phyloP scores from a whole-genome alignment of 1,284 basidiomycete species.

The Ceratobasidium sp. region DNA sequence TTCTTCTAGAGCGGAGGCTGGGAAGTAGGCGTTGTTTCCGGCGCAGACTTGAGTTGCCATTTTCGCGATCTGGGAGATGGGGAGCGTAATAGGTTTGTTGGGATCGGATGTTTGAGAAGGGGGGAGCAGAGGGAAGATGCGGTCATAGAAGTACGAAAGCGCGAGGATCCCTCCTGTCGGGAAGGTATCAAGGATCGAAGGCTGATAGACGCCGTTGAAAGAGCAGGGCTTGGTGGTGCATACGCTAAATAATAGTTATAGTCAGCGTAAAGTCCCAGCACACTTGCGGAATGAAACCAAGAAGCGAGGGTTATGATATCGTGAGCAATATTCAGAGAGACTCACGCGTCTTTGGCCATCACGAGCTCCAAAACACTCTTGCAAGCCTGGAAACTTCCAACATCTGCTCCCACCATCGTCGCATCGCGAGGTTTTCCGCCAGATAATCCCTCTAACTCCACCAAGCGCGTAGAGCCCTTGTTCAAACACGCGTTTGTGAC shows the following conservation, averaged over 20 bases:
- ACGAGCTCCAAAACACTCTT: conserved; percentile 87
- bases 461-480: conserved; percentile 68
- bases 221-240: conserved; percentile 94
- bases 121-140: conserved; percentile 81
- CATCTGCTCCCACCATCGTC: conserved; percentile 81
- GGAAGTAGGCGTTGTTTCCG: conserved; percentile 58
- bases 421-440: conserved; percentile 64
- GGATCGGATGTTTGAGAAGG: conserved; percentile 48
- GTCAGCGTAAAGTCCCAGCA: conserved; percentile 36
- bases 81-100: conserved; percentile 57
- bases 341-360: conserved; percentile 95
- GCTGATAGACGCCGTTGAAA: conserved; percentile 98
- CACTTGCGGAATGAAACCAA: neutral
- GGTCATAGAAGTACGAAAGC: conserved; percentile 98
- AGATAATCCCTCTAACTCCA: conserved; percentile 69
- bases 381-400: conserved; percentile 89
- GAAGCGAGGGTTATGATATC: conserved; percentile 12
- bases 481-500: conserved; percentile 87
- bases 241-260: conserved; percentile 61
- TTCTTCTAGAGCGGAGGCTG: conserved; percentile 60
- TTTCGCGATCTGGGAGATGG: conserved; percentile 69
- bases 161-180: conserved; percentile 80
- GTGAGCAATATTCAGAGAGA: conserved; percentile 50
- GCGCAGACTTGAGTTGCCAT: conserved; percentile 78
- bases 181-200: conserved; percentile 92